Base-by-base conservation (phyloP, 2,329 filamentous ascomycete genomes). In the Zymoseptoria brevis region DNA sequence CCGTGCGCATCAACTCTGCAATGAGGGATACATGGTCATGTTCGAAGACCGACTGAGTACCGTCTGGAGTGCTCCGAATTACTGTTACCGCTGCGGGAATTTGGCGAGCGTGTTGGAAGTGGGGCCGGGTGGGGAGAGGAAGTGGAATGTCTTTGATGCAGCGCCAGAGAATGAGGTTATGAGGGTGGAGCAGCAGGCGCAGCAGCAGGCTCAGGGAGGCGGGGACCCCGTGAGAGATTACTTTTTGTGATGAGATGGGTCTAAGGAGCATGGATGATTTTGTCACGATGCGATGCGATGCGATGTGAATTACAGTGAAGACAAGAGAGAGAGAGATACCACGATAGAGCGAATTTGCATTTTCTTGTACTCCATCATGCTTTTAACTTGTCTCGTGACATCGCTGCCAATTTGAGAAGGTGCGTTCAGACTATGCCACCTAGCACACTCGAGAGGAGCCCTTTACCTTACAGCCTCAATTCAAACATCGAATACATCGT, bases 71-170 rank as follows among this genome's bases (percentile, higher is more conserved):
- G 94, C 94, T 4, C 94, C 94, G 1, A 99, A 83, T 61, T 83
- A 83, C 70, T 83, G 81, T 69, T 81, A 81, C 67, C 72, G 78
- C 35, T 99, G 94, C 76, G 94, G 94, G 53, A 99, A 99, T 74
- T 87, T 97, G 83, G 94, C 94, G 8, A 96, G 91, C 74, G 94
- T 99, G 52, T 81, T 99, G 45, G 94, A 99, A 76, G 94, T 99
- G 59, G 93, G 90, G 73, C 91, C 96, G 71, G 87, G 87, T 0
- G 93, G 94, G 45, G 91, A 96, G 75, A 82, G 93, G 60, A 96
- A 90, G 75, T 99, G 97, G 80, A 99, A 99, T 73, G 92, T 97
- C 22, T 99, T 99, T 74, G 90, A 95, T 58, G 94, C 94, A 3
- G 93, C 94, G 26, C 94, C 94, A 2, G 94, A 99, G 75, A 96